A percentile compares a stretch with the other conserved stretches of the same genome.
Evolutionary conservation across 306 rosid species (phyloP).

Genomic region (Abrus pulchellus): DNA sequence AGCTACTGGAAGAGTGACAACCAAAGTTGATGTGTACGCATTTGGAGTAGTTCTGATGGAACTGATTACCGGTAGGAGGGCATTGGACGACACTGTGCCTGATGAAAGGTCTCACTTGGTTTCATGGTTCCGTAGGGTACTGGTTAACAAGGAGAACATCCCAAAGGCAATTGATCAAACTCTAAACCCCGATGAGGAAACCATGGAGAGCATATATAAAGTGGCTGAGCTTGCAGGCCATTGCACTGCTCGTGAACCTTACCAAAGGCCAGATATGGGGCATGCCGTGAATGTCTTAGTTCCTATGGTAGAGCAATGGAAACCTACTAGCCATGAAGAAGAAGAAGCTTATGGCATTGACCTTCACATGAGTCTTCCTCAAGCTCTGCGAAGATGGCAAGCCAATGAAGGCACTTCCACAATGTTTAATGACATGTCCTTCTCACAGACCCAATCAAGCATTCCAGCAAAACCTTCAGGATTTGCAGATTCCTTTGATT

Average conservation of each 20-base stretch:
- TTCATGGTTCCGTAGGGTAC: slow-evolving; percentile 86
- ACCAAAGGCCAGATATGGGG: slow-evolving; percentile 94
- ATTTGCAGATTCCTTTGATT: slow-evolving; percentile 75
- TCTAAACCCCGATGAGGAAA: slow-evolving; percentile 80
- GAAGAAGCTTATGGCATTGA: slow-evolving; percentile 79
- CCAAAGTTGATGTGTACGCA: slow-evolving; percentile 89
- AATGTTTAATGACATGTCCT: slow-evolving; percentile 68
- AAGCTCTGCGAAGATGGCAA: slow-evolving; percentile 85
- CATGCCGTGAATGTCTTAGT: slow-evolving; percentile 84
- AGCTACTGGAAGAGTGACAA: slow-evolving; percentile 95
- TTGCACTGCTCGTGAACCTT: slow-evolving; percentile 89
- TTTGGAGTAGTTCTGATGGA: slow-evolving; percentile 94
- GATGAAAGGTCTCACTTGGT: slow-evolving; percentile 87
- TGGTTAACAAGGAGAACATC: slow-evolving; percentile 78
- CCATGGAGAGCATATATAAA: slow-evolving; percentile 84
- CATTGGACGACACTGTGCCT: slow-evolving; percentile 80
- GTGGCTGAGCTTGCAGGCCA: slow-evolving; percentile 88
- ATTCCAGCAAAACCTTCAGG: slow-evolving; percentile 84
- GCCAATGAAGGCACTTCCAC: slow-evolving; percentile 90
- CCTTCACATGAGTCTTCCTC: slow-evolving; percentile 84
- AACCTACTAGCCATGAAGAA: slow-evolving; percentile 70
- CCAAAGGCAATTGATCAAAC: slow-evolving; percentile 79
- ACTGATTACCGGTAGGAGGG: slow-evolving; percentile 76
- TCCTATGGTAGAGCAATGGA: slow-evolving; percentile 90
- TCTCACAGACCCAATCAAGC: slow-evolving; percentile 77